phyloP scores from a whole-genome alignment of 2,329 filamentous ascomycete genomes.

The Rutstroemia sp. region DNA sequence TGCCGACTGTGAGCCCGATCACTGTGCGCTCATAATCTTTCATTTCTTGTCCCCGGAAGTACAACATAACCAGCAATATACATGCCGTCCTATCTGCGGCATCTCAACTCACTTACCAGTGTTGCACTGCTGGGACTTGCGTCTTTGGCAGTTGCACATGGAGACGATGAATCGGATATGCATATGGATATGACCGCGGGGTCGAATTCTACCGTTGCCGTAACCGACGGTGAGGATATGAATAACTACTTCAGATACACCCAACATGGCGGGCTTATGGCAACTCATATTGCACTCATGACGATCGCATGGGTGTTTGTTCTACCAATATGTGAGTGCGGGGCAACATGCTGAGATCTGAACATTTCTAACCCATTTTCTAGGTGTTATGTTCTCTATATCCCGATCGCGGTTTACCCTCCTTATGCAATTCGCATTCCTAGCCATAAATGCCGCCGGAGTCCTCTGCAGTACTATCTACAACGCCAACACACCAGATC shows the following conservation, averaged over 20 bases:
- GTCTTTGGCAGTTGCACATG: slow-evolving; percentile 9
- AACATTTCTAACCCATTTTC: slow-evolving; percentile 5
- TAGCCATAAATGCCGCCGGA: slow-evolving; percentile 55
- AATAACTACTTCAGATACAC: slow-evolving; percentile 33
- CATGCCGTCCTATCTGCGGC: slow-evolving; percentile 3
- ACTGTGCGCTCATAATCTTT: background rate
- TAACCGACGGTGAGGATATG: slow-evolving; percentile 26
- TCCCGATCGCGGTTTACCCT: slow-evolving; percentile 70
- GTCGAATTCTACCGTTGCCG: slow-evolving; percentile 4
- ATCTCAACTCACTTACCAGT: background rate
- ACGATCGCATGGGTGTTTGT: slow-evolving; percentile 61
- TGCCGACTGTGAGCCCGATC: background rate
- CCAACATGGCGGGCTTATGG: slow-evolving; percentile 33
- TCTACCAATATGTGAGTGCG: slow-evolving; percentile 56
- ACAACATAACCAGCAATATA: background rate
- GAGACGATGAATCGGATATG: slow-evolving; percentile 26
- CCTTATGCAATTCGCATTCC: slow-evolving; percentile 59
- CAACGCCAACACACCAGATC: slow-evolving; percentile 72
- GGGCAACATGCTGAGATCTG: background rate
- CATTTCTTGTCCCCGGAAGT: background rate
- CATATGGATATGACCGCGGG: slow-evolving; percentile 8
- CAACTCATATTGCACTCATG: slow-evolving; percentile 62
- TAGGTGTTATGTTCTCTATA: slow-evolving; percentile 71
- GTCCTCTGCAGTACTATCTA: slow-evolving; percentile 63
- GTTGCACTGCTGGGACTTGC: slow-evolving; percentile 11